Conservation (phyloP, 2,329 filamentous ascomycete species). For the Trichoderma semiorbis region DNA sequence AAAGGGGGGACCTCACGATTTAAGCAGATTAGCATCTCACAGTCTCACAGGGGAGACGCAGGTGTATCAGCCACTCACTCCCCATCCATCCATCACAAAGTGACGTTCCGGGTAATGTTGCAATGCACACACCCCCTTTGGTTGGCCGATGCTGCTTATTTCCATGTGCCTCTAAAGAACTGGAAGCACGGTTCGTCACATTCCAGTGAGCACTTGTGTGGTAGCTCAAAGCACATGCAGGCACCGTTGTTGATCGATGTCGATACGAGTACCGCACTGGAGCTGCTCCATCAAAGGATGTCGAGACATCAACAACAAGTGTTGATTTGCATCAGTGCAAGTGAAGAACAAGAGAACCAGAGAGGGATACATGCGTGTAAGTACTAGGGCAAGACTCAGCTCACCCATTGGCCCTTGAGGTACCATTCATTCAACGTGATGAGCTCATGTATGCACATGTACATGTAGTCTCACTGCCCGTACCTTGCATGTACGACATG, state of each 20-base stretch:
- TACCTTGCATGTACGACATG: neutral
- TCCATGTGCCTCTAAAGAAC: neutral
- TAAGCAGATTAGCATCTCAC: neutral
- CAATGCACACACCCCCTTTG: neutral
- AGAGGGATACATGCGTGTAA: neutral
- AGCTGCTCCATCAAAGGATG: neutral
- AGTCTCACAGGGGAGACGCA: neutral
- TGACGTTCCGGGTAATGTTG: neutral
- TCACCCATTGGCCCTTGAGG: neutral
- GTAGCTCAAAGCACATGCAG: neutral
- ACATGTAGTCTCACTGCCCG: neutral
- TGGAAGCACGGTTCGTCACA: slow-evolving; percentile 6
- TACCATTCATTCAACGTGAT: neutral
- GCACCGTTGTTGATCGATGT: neutral
- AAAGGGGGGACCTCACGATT: neutral
- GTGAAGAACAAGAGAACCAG: neutral
- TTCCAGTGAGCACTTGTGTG: neutral
- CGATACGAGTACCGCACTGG: neutral
- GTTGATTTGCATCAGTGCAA: neutral
- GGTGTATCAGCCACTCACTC: neutral
- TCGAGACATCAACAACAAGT: neutral
- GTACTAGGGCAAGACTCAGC: neutral
- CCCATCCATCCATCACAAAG: neutral
- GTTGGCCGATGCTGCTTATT: neutral
- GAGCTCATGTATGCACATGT: neutral